Conservation (phyloP, 352 stramenopile genomes). For the Pilasporangium apinafurcum region DNA sequence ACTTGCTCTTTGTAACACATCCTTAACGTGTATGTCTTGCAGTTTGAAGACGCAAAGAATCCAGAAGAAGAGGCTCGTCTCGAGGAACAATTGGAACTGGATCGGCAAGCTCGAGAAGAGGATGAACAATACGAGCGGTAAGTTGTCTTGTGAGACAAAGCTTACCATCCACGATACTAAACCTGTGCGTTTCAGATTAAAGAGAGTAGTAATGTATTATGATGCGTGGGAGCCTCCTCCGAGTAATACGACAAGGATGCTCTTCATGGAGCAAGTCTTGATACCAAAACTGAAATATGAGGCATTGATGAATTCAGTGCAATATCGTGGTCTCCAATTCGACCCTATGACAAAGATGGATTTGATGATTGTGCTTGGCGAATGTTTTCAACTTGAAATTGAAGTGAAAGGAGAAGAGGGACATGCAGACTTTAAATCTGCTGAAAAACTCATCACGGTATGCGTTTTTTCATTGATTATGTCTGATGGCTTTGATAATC, state of each 20-base stretch:
- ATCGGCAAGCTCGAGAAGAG: slow-evolving; percentile 47
- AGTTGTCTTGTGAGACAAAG: too few relatives aligned
- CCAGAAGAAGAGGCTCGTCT: slow-evolving; percentile 34
- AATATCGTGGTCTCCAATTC: slow-evolving; percentile 69
- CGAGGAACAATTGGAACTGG: slow-evolving; percentile 34
- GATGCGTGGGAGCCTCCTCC: slow-evolving; percentile 83
- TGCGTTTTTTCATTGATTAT: too few relatives aligned
- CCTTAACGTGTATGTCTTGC: neutral
- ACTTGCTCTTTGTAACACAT: neutral
- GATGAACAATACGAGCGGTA: slow-evolving; percentile 48
- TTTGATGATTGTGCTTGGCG: slow-evolving; percentile 68
- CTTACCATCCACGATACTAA: too few relatives aligned
- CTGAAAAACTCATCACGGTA: slow-evolving; percentile 39
- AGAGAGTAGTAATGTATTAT: slow-evolving; percentile 78
- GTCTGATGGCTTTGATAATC: too few relatives aligned
- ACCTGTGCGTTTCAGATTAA: slow-evolving; percentile 23
- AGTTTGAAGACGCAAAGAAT: slow-evolving; percentile 36
- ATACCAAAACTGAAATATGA: slow-evolving; percentile 72
- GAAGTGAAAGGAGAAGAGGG: slow-evolving; percentile 37
- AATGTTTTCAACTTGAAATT: slow-evolving; percentile 83
- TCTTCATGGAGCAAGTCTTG: slow-evolving; percentile 86
- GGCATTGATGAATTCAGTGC: slow-evolving; percentile 48
- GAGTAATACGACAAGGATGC: slow-evolving; percentile 57
- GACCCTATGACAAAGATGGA: slow-evolving; percentile 84
- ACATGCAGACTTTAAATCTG: slow-evolving; percentile 33